Evolutionary conservation across 2,329 filamentous ascomycete genomes (phyloP).

Genomic region (Xylaria sp.): DNA sequence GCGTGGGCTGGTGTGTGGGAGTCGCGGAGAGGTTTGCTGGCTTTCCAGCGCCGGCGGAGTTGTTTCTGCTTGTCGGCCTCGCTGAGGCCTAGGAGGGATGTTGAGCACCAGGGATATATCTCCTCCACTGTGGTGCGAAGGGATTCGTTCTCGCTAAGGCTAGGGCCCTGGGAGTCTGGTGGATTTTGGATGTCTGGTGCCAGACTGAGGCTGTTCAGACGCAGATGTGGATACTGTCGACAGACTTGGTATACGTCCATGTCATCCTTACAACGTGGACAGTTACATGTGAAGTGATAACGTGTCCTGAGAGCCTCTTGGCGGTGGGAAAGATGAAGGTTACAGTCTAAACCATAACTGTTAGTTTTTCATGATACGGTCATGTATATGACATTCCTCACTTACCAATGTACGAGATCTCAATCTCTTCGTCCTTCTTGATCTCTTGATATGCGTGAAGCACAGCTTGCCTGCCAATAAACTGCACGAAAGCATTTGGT

Average conservation of each 20-base stretch:
- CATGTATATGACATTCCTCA: background rate
- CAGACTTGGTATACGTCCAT: constrained; percentile 66
- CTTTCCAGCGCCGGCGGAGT: constrained; percentile 53
- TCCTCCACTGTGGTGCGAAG: constrained; percentile 44
- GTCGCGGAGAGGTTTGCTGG: constrained; percentile 54
- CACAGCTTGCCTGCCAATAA: constrained; percentile 62
- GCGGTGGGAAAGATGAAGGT: constrained; percentile 57
- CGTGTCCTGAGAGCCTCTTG: constrained; percentile 55
- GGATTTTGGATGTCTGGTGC: constrained; percentile 54
- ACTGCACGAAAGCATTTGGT: constrained; percentile 69
- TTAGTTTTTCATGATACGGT: background rate
- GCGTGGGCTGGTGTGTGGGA: constrained; percentile 60
- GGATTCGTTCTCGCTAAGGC: constrained; percentile 41
- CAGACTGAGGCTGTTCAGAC: constrained; percentile 60
- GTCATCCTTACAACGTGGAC: constrained; percentile 61
- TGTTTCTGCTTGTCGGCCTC: constrained; percentile 37
- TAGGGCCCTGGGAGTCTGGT: constrained; percentile 48
- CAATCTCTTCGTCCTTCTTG: constrained; percentile 64
- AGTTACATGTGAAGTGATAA: constrained; percentile 66
- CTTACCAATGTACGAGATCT: constrained; percentile 71
- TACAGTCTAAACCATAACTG: constrained; percentile 56
- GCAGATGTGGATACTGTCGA: constrained; percentile 54
- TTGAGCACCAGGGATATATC: constrained; percentile 49
- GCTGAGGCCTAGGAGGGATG: constrained; percentile 29
- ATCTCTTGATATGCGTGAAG: constrained; percentile 64